Evolutionary conservation across 2,329 filamentous ascomycete genomes (phyloP).

Genomic region (Colletotrichum somersetense): DNA sequence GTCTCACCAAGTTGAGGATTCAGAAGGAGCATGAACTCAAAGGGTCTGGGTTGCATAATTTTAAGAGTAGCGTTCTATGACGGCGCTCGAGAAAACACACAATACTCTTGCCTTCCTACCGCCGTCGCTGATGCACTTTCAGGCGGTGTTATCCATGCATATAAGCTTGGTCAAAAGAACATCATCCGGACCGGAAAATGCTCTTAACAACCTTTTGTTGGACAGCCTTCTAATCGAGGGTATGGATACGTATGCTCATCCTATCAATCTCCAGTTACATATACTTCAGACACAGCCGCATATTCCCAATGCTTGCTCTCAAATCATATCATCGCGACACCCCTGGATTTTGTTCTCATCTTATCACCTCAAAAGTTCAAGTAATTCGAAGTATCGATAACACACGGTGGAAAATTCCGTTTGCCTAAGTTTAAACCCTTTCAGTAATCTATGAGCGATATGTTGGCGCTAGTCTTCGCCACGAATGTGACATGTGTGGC

Average conservation of each 20-base stretch:
- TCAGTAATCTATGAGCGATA: neutral
- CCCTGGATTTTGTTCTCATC: neutral
- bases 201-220: conserved; percentile 31
- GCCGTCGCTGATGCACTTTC: conserved; percentile 48
- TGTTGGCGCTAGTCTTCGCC: neutral
- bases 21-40: conserved; percentile 47
- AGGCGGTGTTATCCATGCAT: conserved; percentile 48
- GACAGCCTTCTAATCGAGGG: neutral
- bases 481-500: neutral
- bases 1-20: conserved; percentile 43
- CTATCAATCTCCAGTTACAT: neutral
- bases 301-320: neutral
- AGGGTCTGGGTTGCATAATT: conserved; percentile 43
- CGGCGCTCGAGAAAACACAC: accelerated
- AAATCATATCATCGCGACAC: neutral
- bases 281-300: neutral
- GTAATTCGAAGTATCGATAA: accelerated
- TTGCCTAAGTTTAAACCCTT: neutral
- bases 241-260: neutral
- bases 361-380: neutral
- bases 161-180: conserved; percentile 49
- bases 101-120: conserved; percentile 27
- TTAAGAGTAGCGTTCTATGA: conserved; percentile 41
- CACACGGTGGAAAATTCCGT: accelerated
- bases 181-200: conserved; percentile 51